Evolutionary conservation across 1,139 yeast genomes (phyloP).

Genomic region (Suzukiozyma palmioleophila): DNA sequence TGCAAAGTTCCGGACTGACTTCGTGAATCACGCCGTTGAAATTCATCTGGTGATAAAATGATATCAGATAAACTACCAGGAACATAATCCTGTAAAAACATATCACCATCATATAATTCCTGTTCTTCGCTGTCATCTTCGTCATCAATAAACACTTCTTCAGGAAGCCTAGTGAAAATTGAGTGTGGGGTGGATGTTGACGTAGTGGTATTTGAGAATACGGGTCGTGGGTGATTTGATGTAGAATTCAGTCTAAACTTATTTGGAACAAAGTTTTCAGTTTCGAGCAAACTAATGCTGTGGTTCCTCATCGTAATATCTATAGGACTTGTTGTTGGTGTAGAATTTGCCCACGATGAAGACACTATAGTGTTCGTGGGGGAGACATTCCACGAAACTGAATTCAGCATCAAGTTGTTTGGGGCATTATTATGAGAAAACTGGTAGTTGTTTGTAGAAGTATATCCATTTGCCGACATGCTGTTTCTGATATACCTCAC

Average conservation of each 20-base stretch:
- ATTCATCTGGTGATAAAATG: constrained; percentile 71
- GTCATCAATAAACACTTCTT: constrained; percentile 38
- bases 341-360: not conserved
- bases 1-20: constrained; percentile 45
- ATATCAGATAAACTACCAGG: constrained; percentile 73
- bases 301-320: not conserved
- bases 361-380: not conserved
- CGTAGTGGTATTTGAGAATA: constrained; percentile 10
- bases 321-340: not conserved
- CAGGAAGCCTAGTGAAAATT: constrained; percentile 9
- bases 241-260: not conserved
- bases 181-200: constrained; percentile 2
- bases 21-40: constrained; percentile 60
- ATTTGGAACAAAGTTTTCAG: not conserved
- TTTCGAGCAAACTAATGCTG: not conserved
- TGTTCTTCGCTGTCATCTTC: constrained; percentile 16
- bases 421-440: not conserved
- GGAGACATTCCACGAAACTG: not conserved
- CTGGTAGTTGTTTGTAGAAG: not conserved
- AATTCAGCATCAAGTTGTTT: not conserved
- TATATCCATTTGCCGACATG: not conserved
- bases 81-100: constrained; percentile 67
- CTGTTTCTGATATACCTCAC: not conserved
- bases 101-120: constrained; percentile 16
- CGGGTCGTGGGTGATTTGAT: constrained; percentile 4